Evolutionary conservation across 371 early-diverging fungal genomes (phyloP), one percentile per base, ranked within the genome.

Genomic region (Apophysomyces sp.): DNA sequence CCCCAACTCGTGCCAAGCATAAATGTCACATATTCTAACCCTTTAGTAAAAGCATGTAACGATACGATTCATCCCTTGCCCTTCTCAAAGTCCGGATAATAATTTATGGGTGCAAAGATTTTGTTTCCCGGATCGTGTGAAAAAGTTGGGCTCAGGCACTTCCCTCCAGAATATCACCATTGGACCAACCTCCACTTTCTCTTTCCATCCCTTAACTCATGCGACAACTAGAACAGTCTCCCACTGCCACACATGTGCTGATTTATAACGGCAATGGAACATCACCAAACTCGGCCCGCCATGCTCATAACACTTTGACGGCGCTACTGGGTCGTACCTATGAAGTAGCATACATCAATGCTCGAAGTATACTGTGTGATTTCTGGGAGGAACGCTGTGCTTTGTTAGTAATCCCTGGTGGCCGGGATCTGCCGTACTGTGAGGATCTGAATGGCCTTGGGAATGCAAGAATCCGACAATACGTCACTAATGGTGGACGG

Each of bases 351-450:
- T 75, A 85, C 18, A 91, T 97, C 40, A 90, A 91, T 55, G 83
- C 89, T 0, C 60, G 72, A 26, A 82, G 84, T 4, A 74, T 97
- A 27, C 60, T 68, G 8, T 72, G 68, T 1, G 92, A 92, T 53
- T 92, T 96, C 2, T 98, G 97, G 96, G 87, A 92, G 71, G 81
- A 77, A 3, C 81, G 87, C 1, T 90, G 95, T 5, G 84, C 89
- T 0, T 69, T 95, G 51, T 67, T 97, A 0, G 94, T 96, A 5
- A 76, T 98, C 15, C 96, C 96, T 1, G 96, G 97, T 27, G 97
- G 96, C 0, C 78, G 94, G 31, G 96, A 96, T 69, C 52, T 89
- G 40, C 93, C 93, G 2, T 95, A 92, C 61, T 81, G 88, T 28
- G 72, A 81, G 7, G 83, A 87, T 57, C 79, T 96, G 39, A 72